Conservation (phyloP, 164 flowering plant genomes). For the Liriodendron chinense region DNA sequence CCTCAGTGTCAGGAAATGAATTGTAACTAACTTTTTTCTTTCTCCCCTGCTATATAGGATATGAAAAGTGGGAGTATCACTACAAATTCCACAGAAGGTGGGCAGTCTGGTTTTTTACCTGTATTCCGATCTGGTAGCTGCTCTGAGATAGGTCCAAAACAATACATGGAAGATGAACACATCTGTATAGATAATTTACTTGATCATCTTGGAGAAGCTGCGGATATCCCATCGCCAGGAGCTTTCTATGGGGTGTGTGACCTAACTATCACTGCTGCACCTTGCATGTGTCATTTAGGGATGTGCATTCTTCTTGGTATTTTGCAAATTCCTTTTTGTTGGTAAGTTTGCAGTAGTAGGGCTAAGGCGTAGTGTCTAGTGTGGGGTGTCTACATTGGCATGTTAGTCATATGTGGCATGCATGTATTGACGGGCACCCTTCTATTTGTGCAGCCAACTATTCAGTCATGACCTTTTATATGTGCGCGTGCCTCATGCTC, state of each 20-base stretch:
- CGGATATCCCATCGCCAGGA: slow-evolving; percentile 58
- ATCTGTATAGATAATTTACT: slow-evolving; percentile 67
- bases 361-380: too few relatives aligned
- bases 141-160: slow-evolving; percentile 83
- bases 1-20: not conserved
- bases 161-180: slow-evolving; percentile 89
- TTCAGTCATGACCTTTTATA: too few relatives aligned
- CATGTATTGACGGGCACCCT: too few relatives aligned
- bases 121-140: slow-evolving; percentile 85
- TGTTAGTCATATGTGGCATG: too few relatives aligned
- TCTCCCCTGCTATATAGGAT: slow-evolving; percentile 35
- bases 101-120: slow-evolving; percentile 49
- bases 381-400: too few relatives aligned
- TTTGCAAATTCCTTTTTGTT: too few relatives aligned
- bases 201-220: slow-evolving; percentile 51
- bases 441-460: too few relatives aligned
- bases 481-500: too few relatives aligned
- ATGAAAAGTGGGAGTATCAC: slow-evolving; percentile 30
- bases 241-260: slow-evolving; percentile 93
- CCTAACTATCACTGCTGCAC: not conserved
- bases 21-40: not conserved
- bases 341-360: too few relatives aligned
- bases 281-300: not conserved
- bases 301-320: too few relatives aligned
- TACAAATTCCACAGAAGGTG: slow-evolving; percentile 38